Evolutionary conservation across 1,284 basidiomycete genomes (phyloP), one percentile per base, ranked within the genome.

Genomic region (Thecaphora thlaspeos): DNA sequence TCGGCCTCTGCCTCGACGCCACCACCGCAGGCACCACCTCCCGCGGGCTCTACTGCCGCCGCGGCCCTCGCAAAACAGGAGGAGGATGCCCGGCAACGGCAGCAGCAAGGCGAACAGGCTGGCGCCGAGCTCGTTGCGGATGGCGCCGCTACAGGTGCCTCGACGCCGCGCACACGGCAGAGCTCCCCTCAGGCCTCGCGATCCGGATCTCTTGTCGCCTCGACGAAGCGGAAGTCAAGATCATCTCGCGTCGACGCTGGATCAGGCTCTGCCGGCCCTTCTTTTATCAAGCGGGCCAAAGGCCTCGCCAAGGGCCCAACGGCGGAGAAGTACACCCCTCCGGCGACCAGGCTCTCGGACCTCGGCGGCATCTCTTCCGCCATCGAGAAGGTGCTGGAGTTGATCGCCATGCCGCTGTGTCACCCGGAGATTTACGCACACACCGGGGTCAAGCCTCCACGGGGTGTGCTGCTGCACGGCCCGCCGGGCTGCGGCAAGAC

Each of bases 361-460:
- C 84, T 98, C 1, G 94, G 94, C 21, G 94, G 94, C 4, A 84
- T 96, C 8, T 86, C 89, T 46, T 73, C 82, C 12, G 92, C 88
- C 61, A 85, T 97, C 30, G 91, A 94, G 76, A 93, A 92, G 79
- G 86, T 97, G 80, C 83, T 97, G 26, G 94, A 97, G 77, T 86
- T 95, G 19, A 91, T 97, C 22, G 92, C 90, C 0, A 88, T 97
- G 84, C 94, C 94, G 0, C 80, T 98, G 3, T 87, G 88, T 51
- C 94, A 97, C 79, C 94, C 94, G 0, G 94, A 98, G 78, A 87
- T 98, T 14, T 98, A 96, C 79, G 79, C 89, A 7, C 88, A 92
- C 69, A 94, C 91, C 0, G 94, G 94, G 2, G 88, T 96, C 11
- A 88, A 90, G 64, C 88, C 93, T 3, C 93, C 93, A 0, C 82